phyloP scores from a whole-genome alignment of 2,329 filamentous ascomycete species.

The Dactylellina drechsleri region DNA sequence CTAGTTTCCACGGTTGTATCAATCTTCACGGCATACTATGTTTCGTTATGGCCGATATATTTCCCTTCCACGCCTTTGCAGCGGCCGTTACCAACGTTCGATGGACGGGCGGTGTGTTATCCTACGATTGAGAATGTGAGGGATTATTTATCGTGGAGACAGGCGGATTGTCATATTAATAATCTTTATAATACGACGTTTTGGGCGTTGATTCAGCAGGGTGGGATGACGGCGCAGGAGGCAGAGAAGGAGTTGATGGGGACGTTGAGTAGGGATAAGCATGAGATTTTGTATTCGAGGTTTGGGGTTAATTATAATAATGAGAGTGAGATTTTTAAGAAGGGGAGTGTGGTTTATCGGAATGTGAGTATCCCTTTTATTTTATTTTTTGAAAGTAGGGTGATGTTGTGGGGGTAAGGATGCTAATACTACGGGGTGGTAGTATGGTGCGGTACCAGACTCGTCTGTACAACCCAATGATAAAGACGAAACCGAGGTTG shows the following conservation, averaged over 20 bases:
- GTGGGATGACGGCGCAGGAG: conserved; percentile 77
- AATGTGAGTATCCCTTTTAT: conserved; percentile 68
- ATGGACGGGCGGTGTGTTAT: conserved; percentile 90
- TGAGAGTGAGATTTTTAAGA: conserved; percentile 89
- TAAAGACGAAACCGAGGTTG: conserved; percentile 10
- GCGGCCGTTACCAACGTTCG: conserved; percentile 84
- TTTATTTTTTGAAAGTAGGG: background rate
- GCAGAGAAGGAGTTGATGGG: conserved; percentile 82
- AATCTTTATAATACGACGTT: conserved; percentile 98
- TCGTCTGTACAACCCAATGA: conserved; percentile 63
- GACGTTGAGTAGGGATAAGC: conserved; percentile 74
- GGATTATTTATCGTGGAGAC: conserved; percentile 97
- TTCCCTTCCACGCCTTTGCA: conserved; percentile 78
- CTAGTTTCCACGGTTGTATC: conserved; percentile 90
- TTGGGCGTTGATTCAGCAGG: conserved; percentile 84
- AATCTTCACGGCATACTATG: conserved; percentile 91
- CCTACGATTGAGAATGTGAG: conserved; percentile 82
- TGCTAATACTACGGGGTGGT: conserved; percentile 3
- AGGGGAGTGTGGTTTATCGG: conserved; percentile 88
- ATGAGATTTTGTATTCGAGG: conserved; percentile 89
- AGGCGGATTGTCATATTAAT: conserved; percentile 87
- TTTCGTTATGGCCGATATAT: conserved; percentile 79
- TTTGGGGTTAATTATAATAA: conserved; percentile 99
- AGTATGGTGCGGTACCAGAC: conserved; percentile 49
- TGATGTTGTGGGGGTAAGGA: background rate